Percentiles rank a stretch among this genome's conserved stretches.
Evolutionary conservation across 345 rosid species (phyloP).

Genomic region (Eucalyptus tenuipes): DNA sequence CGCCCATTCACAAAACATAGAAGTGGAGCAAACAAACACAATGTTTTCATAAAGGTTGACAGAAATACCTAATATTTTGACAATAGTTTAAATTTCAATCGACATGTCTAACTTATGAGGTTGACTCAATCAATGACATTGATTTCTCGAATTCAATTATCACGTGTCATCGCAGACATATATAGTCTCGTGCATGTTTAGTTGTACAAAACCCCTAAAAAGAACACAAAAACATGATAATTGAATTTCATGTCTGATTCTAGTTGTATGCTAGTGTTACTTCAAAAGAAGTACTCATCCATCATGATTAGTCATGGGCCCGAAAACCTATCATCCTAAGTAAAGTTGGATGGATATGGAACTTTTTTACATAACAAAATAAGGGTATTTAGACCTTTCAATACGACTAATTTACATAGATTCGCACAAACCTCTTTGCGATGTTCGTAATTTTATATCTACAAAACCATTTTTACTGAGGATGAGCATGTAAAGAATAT

Average conservation of each 20-base stretch:
- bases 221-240: not conserved
- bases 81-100: not conserved
- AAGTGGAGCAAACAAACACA: not conserved
- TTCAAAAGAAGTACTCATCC: not conserved
- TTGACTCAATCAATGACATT: not conserved
- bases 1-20: not conserved
- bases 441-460: not conserved
- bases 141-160: not conserved
- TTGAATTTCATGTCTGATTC: not conserved
- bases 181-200: rapidly evolving
- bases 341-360: not conserved
- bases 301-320: not conserved
- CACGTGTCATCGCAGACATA: rapidly evolving
- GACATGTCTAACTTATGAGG: not conserved
- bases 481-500: not conserved
- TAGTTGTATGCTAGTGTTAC: not conserved
- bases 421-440: not conserved
- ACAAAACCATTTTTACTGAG: not conserved
- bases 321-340: not conserved
- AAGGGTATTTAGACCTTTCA: not conserved
- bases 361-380: not conserved
- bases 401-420: not conserved
- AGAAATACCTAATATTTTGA: not conserved
- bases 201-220: not conserved
- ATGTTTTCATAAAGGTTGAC: not conserved